A percentile compares a stretch with the other conserved stretches of the same genome.
Evolutionary conservation across 129 eudicot species (phyloP).

Genomic region (Logfia minima): DNA sequence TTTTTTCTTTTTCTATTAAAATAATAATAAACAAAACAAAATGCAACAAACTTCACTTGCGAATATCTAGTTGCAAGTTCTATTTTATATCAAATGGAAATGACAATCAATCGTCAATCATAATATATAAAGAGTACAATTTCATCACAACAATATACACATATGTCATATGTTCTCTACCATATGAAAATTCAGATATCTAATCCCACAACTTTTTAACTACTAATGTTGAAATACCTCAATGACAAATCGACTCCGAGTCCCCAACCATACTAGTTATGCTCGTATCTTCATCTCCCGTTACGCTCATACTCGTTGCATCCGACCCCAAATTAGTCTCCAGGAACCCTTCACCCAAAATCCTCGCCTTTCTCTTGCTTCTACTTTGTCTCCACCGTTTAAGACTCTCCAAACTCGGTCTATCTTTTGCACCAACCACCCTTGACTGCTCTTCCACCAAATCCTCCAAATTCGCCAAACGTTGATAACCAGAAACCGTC

Average conservation of each 20-base stretch:
- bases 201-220: neutral
- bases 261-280: conserved; percentile 60
- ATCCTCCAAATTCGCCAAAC: neutral
- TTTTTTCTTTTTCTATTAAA: no score
- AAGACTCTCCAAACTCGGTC: conserved; percentile 40
- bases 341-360: conserved; percentile 26
- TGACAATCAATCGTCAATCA: no score
- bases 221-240: conserved; percentile 8
- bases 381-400: conserved; percentile 55
- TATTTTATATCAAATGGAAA: no score
- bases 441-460: neutral
- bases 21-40: no score
- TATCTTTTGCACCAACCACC: conserved; percentile 15
- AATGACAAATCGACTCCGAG: conserved; percentile 55
- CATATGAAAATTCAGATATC: neutral
- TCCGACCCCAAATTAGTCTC: conserved; percentile 27
- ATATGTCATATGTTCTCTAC: neutral
- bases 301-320: conserved; percentile 54
- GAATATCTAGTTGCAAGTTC: no score
- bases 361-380: conserved; percentile 63
- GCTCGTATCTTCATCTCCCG: conserved; percentile 40
- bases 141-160: neutral
- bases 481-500: neutral
- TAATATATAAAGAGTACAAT: no score
- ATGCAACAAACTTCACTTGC: no score